phyloP scores from a whole-genome alignment of 2,329 filamentous ascomycete species.

The Neopestalotiopsis sp. region DNA sequence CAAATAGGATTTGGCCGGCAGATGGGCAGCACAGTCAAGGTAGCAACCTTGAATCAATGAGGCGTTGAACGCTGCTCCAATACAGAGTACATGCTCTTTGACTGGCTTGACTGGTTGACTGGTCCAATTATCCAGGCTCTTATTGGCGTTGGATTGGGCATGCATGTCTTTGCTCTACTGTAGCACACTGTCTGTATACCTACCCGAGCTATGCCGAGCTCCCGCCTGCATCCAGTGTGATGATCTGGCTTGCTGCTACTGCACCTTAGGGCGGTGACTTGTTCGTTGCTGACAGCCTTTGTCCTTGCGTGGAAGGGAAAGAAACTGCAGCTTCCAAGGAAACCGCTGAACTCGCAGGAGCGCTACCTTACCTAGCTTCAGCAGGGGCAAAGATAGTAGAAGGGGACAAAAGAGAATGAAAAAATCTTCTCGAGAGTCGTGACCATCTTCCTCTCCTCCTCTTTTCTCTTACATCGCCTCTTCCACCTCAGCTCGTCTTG shows the following conservation, averaged over 20 bases:
- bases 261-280: constrained; percentile 19
- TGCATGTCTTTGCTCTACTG: background rate
- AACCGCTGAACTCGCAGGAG: constrained; percentile 19
- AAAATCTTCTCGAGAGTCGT: constrained; percentile 1
- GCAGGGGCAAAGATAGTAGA: background rate
- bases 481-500: constrained; percentile 7
- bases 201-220: constrained; percentile 5
- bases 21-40: background rate
- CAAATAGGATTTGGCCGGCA: background rate
- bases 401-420: background rate
- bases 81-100: background rate
- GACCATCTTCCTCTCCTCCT: background rate
- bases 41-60: background rate
- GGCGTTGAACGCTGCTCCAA: background rate
- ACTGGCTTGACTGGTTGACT: too few relatives aligned
- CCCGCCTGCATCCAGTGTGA: background rate
- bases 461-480: background rate
- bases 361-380: constrained; percentile 12
- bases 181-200: background rate
- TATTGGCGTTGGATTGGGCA: background rate
- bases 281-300: constrained; percentile 16
- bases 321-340: constrained; percentile 17
- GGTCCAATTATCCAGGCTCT: background rate
- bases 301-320: constrained; percentile 7
- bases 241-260: constrained; percentile 5